Evolutionary conservation across 306 rosid genomes (phyloP).

Genomic region (Alnus glutinosa): DNA sequence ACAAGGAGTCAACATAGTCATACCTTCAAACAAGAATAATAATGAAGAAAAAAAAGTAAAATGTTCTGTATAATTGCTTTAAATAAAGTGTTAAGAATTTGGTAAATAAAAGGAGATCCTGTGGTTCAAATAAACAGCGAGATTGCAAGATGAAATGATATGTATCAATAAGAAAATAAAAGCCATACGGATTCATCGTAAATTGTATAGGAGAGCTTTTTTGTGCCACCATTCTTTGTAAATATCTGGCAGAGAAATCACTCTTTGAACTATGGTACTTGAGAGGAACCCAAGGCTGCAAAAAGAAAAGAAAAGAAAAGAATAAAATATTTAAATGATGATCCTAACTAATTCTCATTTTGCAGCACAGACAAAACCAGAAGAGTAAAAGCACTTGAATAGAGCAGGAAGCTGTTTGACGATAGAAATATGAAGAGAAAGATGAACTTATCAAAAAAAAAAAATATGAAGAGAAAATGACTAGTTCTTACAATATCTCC

Average conservation of each 20-base stretch:
- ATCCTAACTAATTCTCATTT: neutral
- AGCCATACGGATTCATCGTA: conserved; percentile 70
- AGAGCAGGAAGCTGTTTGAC: neutral
- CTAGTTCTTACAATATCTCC: neutral
- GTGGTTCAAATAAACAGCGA: too few relatives aligned
- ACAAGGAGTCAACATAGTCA: conserved; percentile 68
- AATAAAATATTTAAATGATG: neutral
- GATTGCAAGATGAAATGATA: too few relatives aligned
- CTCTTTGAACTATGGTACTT: conserved; percentile 75
- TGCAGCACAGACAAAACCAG: neutral
- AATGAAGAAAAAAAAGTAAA: conserved; percentile 16
- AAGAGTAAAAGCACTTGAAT: neutral
- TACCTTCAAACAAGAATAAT: conserved; percentile 46
- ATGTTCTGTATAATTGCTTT: conserved; percentile 3
- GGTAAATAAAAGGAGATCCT: too few relatives aligned
- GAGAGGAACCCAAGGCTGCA: conserved; percentile 81
- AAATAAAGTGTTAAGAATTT: neutral
- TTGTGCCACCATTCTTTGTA: conserved; percentile 61
- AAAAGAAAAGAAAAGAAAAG: conserved; percentile 20
- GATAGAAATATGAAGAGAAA: neutral
- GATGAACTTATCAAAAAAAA: neutral
- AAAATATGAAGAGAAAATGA: neutral
- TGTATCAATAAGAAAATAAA: conserved; percentile 4
- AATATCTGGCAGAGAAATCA: conserved; percentile 67
- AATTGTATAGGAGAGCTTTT: conserved; percentile 64